A percentile compares a stretch with the other conserved stretches of the same genome.
Conservation (phyloP, 2,329 filamentous ascomycete species). For the Kalmusia sp. region DNA sequence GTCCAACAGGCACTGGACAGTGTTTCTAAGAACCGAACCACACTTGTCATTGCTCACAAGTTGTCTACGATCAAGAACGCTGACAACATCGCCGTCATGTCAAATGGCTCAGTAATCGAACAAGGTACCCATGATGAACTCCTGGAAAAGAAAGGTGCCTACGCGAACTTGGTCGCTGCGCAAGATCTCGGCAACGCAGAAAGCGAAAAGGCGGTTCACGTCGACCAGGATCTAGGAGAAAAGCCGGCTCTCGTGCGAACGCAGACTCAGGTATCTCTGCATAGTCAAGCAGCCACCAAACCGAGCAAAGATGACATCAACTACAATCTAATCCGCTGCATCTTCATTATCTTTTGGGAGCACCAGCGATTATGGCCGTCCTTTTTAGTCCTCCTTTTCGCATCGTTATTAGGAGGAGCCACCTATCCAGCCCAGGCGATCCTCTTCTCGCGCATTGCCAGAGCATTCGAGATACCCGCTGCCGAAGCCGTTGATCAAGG, state of each 20-base stretch:
- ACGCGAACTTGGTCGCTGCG: slow-evolving; percentile 71
- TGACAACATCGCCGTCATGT: slow-evolving; percentile 95
- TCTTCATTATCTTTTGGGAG: slow-evolving; percentile 36
- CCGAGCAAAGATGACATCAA: slow-evolving; percentile 32
- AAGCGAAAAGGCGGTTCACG: slow-evolving; percentile 21
- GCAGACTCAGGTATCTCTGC: slow-evolving; percentile 34
- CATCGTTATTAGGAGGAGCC: slow-evolving; percentile 47
- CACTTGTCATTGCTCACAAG: slow-evolving; percentile 94
- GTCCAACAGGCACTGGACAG: slow-evolving; percentile 91
- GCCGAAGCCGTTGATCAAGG: slow-evolving; percentile 48
- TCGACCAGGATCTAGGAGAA: slow-evolving; percentile 24
- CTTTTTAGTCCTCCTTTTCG: slow-evolving; percentile 33
- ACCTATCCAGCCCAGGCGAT: slow-evolving; percentile 58
- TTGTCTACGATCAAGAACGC: slow-evolving; percentile 92
- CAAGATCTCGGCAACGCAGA: slow-evolving; percentile 53
- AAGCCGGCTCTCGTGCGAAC: slow-evolving; percentile 32
- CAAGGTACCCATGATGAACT: slow-evolving; percentile 87
- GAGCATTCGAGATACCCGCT: slow-evolving; percentile 55
- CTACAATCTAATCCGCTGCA: slow-evolving; percentile 36
- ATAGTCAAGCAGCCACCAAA: slow-evolving; percentile 27
- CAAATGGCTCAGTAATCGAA: slow-evolving; percentile 80
- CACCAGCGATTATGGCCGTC: slow-evolving; percentile 48
- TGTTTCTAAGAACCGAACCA: slow-evolving; percentile 84
- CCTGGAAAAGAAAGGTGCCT: slow-evolving; percentile 75
- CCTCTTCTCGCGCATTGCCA: slow-evolving; percentile 57